Base-by-base conservation (phyloP, 2,329 filamentous ascomycete species). In the Cadophora luteo-olivacea region DNA sequence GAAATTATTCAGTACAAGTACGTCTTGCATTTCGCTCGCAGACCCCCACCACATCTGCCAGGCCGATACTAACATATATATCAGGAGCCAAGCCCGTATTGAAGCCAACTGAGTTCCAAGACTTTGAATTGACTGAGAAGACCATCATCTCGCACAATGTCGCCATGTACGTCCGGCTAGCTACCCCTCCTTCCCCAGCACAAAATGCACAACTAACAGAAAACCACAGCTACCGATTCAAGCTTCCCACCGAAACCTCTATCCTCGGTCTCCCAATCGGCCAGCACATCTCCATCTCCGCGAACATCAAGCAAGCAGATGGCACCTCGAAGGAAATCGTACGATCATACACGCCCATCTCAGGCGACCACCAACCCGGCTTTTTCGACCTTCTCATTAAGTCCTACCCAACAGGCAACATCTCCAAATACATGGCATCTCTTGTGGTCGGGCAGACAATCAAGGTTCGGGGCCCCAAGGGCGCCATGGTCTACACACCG, bases 381-480 rank as follows among this genome's bases (percentile, higher is more conserved):
- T 91, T 93, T 86, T 94, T 99, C 81, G 96, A 98, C 82, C 91
- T 99, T 69, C 88, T 99, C 76, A 94, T 99, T 86, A 99, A 99
- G 86, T 94, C 94, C 32, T 99, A 99, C 83, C 93, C 94, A 2
- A 94, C 93, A 75, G 96, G 96, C 76, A 98, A 98, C 85, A 98
- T 99, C 85, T 97, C 92, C 80, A 94, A 93, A 84, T 87, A 97
- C 82, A 90, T 99, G 83, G 92, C 93, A 58, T 89, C 88, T 14
- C 87, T 99, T 71, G 87, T 87, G 72, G 86, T 97, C 69, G 94
- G 95, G 70, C 89, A 97, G 81, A 91, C 87, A 70, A 96, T 99
- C 86, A 93, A 93, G 80, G 91, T 98, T 76, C 90, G 89, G 76
- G 96, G 96, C 11, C 96, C 96, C 81, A 98, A 98, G 87, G 96